A percentile compares a stretch with the other conserved stretches of the same genome.
Conservation (phyloP, 768 basidiomycete genomes). For the Amanita jacksonii region DNA sequence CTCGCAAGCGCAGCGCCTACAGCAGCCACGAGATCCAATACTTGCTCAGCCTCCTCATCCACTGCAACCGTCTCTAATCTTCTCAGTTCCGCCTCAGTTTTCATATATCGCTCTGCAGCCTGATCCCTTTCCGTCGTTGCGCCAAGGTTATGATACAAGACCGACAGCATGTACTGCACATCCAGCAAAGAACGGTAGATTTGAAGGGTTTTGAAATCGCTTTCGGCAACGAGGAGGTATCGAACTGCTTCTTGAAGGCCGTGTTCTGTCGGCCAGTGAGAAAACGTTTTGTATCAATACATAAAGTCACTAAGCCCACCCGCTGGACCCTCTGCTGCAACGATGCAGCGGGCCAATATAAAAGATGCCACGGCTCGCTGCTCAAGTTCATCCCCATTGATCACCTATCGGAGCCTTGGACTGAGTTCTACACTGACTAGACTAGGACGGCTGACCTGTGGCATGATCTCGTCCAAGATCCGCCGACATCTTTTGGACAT, state of each 20-base stretch:
- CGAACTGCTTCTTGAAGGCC: conserved; percentile 47
- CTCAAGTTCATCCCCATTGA: conserved; percentile 64
- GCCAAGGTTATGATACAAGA: conserved; percentile 64
- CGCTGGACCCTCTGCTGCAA: conserved; percentile 42
- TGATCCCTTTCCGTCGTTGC: conserved; percentile 46
- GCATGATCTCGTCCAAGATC: conserved; percentile 72
- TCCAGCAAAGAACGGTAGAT: conserved; percentile 53
- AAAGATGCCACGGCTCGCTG: conserved; percentile 69
- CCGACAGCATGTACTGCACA: conserved; percentile 62
- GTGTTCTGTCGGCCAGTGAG: conserved; percentile 19
- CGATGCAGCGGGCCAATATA: conserved; percentile 64
- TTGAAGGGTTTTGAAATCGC: conserved; percentile 52
- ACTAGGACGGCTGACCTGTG: conserved; percentile 43
- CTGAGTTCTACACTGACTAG: not conserved
- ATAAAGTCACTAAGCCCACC: conserved; percentile 23
- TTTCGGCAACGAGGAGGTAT: conserved; percentile 54
- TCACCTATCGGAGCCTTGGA: conserved; percentile 33
- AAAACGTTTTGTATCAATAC: not conserved
- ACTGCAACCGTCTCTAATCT: conserved; percentile 32
- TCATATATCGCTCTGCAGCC: conserved; percentile 37
- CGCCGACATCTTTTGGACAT: conserved; percentile 56
- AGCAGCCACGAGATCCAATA: conserved; percentile 48
- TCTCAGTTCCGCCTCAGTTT: conserved; percentile 31
- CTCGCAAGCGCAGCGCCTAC: conserved; percentile 49
- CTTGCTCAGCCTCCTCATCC: conserved; percentile 43